Percentiles rank a stretch among this genome's conserved stretches.
Evolutionary conservation across 1,284 basidiomycete species (phyloP).

Genomic region (Schizopora paradoxa): DNA sequence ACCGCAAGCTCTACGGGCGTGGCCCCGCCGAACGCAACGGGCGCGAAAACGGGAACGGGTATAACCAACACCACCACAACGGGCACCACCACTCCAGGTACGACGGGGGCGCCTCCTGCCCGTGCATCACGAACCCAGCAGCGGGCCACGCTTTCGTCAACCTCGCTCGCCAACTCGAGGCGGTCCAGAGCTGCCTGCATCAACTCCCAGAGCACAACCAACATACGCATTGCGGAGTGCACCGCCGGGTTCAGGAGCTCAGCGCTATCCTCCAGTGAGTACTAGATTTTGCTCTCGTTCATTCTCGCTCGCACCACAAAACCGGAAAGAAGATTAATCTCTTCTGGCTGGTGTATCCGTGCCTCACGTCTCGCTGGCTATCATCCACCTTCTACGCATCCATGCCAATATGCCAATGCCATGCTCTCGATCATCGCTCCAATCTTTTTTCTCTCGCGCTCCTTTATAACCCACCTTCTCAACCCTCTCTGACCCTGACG

Average conservation of each 20-base stretch:
- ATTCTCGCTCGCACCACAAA: slow-evolving; percentile 29
- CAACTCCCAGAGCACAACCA: slow-evolving; percentile 55
- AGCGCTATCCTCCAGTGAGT: slow-evolving; percentile 64
- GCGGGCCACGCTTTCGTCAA: slow-evolving; percentile 51
- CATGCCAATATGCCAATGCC: too few species aligned
- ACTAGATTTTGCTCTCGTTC: slow-evolving; percentile 19
- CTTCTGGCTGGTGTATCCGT: slow-evolving; percentile 25
- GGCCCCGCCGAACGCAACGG: too few species aligned
- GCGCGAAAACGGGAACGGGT: too few species aligned
- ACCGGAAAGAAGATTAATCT: slow-evolving; percentile 28
- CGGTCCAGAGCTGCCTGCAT: slow-evolving; percentile 48
- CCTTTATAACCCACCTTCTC: too few species aligned
- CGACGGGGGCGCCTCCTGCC: slow-evolving; percentile 43
- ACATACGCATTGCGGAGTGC: slow-evolving; percentile 47
- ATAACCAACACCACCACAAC: not conserved
- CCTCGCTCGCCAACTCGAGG: slow-evolving; percentile 60
- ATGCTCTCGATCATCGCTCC: too few species aligned
- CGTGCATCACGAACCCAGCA: slow-evolving; percentile 59
- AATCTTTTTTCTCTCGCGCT: slow-evolving; percentile 11
- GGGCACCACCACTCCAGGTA: slow-evolving; percentile 18
- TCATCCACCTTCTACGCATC: too few species aligned
- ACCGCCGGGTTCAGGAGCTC: slow-evolving; percentile 56
- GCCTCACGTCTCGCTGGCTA: too few species aligned
- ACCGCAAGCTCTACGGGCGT: not conserved
- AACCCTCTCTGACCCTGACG: too few species aligned